These are phyloP conservation scores for Acanthamoeba culbertsoni DNA, from an alignment of 208 protist genomes.

Conservation along the genomic window DNA sequence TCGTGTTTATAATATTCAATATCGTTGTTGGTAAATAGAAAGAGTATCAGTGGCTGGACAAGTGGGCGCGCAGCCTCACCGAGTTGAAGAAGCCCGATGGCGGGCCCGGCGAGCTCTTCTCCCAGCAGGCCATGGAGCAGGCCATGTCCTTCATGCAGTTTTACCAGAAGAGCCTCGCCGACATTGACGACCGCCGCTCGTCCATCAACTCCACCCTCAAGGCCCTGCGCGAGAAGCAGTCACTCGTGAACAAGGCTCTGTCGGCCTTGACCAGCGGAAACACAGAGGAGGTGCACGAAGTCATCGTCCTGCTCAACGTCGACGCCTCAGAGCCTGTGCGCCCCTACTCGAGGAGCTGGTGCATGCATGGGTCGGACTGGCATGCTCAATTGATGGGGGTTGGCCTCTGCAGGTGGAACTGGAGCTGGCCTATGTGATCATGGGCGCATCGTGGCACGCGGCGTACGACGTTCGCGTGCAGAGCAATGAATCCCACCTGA, in stretches of 20 bases:
- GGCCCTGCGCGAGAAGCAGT: background rate
- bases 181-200: background rate
- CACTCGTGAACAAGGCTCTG: background rate
- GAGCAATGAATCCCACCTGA: background rate
- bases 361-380: background rate
- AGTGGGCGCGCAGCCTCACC: background rate
- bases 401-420: background rate
- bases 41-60: background rate
- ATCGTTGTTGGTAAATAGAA: background rate
- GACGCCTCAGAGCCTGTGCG: background rate
- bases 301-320: background rate
- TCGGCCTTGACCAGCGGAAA: background rate
- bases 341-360: background rate
- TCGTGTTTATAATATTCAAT: background rate
- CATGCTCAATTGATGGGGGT: background rate
- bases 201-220: background rate
- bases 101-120: background rate
- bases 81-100: background rate
- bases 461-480: background rate
- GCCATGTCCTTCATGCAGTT: background rate
- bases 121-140: background rate
- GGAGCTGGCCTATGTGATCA: background rate
- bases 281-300: background rate
- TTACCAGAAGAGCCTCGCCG: background rate
- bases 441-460: background rate